phyloP scores from a whole-genome alignment of 1,284 basidiomycete genomes.

The Ganoderma lingzhi region DNA sequence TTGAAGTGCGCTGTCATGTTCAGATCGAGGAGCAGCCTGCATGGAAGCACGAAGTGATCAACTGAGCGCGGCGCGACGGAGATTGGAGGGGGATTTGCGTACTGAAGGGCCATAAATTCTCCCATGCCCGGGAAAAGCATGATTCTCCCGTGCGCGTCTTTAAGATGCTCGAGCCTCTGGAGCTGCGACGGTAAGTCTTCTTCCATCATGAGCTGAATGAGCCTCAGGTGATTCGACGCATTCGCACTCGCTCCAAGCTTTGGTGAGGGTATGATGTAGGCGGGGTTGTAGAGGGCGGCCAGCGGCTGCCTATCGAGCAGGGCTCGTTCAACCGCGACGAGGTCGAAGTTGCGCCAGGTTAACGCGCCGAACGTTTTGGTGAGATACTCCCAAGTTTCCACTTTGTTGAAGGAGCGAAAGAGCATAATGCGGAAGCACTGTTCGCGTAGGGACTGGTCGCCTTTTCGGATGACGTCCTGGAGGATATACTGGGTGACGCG shows the following conservation, averaged over 20 bases:
- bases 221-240: conserved; percentile 45
- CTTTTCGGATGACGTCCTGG: conserved; percentile 47
- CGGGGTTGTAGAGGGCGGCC: conserved; percentile 44
- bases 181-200: conserved; percentile 45
- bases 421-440: conserved; percentile 52
- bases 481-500: conserved; percentile 52
- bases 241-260: conserved; percentile 43
- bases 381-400: conserved; percentile 52
- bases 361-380: conserved; percentile 43
- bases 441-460: conserved; percentile 46
- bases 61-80: conserved; percentile 2
- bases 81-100: conserved; percentile 29
- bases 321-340: conserved; percentile 44
- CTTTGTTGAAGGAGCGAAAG: conserved; percentile 51
- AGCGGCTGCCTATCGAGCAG: conserved; percentile 37
- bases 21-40: conserved; percentile 50
- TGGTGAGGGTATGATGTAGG: conserved; percentile 52
- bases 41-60: conserved; percentile 11
- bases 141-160: conserved; percentile 48
- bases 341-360: conserved; percentile 46
- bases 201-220: conserved; percentile 49
- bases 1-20: conserved; percentile 50
- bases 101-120: conserved; percentile 51
- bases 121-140: conserved; percentile 49
- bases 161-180: conserved; percentile 41